Evolutionary conservation across 2,329 filamentous ascomycete species (phyloP).

Genomic region (Colletotrichum eleusines): DNA sequence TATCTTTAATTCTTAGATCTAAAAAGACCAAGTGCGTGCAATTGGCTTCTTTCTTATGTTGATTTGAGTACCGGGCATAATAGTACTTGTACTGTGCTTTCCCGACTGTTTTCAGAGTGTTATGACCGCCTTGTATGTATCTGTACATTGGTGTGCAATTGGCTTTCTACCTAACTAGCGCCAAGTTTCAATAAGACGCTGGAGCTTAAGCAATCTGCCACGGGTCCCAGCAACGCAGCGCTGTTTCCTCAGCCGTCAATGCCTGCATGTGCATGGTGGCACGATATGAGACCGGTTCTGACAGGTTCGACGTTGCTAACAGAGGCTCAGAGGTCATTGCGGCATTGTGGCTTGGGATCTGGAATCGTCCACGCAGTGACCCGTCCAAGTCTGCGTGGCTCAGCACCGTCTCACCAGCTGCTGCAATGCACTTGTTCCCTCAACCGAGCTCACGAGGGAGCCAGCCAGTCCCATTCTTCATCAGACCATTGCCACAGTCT

Average conservation of each 20-base stretch:
- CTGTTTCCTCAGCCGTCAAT: not conserved
- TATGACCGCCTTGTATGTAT: no score
- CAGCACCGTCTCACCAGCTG: conserved; percentile 26
- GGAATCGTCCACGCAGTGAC: conserved; percentile 15
- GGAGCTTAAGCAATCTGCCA: conserved; percentile 1
- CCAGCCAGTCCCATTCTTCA: not conserved
- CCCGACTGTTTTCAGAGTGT: no score
- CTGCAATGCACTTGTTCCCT: conserved; percentile 14
- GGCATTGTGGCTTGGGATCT: not conserved
- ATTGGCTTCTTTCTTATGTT: not conserved
- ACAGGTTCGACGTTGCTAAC: conserved; percentile 9
- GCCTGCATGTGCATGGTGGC: not conserved
- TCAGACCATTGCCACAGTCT: not conserved
- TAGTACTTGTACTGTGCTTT: no score
- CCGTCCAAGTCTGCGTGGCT: conserved; percentile 26
- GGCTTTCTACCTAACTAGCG: not conserved
- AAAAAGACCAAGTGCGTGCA: not conserved
- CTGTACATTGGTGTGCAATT: no score
- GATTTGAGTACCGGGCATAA: no score
- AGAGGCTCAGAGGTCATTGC: not conserved
- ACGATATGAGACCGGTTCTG: not conserved
- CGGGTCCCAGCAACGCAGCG: not conserved
- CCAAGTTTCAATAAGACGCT: not conserved
- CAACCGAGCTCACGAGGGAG: not conserved
- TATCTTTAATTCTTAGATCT: not conserved